Percentiles rank a stretch among this genome's conserved stretches.
These are phyloP conservation scores for Monosporascus sp. DNA, from an alignment of 2,329 filamentous ascomycete species.

Conservation along the genomic window DNA sequence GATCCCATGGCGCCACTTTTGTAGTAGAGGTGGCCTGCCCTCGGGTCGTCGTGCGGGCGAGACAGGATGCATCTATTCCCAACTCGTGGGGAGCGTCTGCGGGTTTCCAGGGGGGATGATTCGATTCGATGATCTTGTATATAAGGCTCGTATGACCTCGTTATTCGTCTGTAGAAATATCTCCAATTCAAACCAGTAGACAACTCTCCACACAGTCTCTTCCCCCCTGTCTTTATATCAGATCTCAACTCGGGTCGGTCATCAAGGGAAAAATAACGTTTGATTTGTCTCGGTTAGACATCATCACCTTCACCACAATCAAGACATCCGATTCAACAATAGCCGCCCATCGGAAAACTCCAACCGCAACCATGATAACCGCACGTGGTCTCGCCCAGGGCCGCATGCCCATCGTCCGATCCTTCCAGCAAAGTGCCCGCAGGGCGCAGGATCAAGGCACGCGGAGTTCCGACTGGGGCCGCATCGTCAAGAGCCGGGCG, in stretches of 20 bases:
- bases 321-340: no score
- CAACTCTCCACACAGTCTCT: no score
- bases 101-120: not conserved
- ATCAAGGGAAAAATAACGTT: no score
- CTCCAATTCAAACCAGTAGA: not conserved
- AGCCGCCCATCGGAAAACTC: not conserved
- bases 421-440: slow-evolving; percentile 28
- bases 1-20: not conserved
- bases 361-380: not conserved
- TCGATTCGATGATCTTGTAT: not conserved
- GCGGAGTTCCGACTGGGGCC: slow-evolving; percentile 29
- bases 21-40: no score
- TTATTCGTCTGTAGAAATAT: not conserved
- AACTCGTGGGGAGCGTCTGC: not conserved
- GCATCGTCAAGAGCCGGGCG: slow-evolving; percentile 27
- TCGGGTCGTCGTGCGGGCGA: no score
- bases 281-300: no score
- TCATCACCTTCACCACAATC: no score
- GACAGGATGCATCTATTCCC: no score
- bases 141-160: not conserved
- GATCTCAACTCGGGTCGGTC: no score
- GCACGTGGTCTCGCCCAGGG: not conserved
- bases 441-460: slow-evolving; percentile 10
- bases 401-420: slow-evolving; percentile 22
- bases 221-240: no score